Evolutionary conservation across 73 alveolate species (phyloP), one percentile per base, ranked within the genome.

Genomic region (Paraurostyla sp.): DNA sequence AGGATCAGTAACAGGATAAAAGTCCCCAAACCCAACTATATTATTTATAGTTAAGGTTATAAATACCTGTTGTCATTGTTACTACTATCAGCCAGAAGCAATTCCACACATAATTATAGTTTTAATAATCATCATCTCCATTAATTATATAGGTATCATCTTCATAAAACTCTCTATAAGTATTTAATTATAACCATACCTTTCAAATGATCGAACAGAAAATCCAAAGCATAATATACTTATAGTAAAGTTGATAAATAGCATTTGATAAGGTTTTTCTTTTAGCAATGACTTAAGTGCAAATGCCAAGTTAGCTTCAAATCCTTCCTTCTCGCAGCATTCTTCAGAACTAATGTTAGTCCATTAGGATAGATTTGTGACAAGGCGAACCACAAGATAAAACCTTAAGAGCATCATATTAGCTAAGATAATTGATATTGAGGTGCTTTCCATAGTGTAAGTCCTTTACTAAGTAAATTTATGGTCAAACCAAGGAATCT

Each of bases 21-120:
- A 94, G 88, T 94, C 98, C 15, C 98, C 98, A 84, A 88, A 94
- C 52, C 98, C 98, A 49, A 94, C 90, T 73, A 40, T 33, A 36
- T 13, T 2, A 11, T 7, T 45, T 13, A 32, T 48, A 49, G 40
- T n/a, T 45, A 15, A 23, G 40, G 36, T 15, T 29, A 18, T 38
- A 7, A 15, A 58, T 81, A 81, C 91, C 91, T 20, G 94, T 81
- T 73, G 94, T 84, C 86, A 92, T 94, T 65, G 95, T 94, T 15
- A 94, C 94, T 15, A 95, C 88, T 75, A 94, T 84, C 49, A 89
- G 83, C 98, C 98, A 94, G 71, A 91, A 85, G 9, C 95, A 93
- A 83, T 92, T 94, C 71, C 95, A 81, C 20, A 94, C 49, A 49
- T 87, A 42, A 40, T 40, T 65, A 33, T 83, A 83, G 57, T 83